Evolutionary conservation across 345 rosid genomes (phyloP), one percentile per base, ranked within the genome.

Genomic region (Lepidium didymum): DNA sequence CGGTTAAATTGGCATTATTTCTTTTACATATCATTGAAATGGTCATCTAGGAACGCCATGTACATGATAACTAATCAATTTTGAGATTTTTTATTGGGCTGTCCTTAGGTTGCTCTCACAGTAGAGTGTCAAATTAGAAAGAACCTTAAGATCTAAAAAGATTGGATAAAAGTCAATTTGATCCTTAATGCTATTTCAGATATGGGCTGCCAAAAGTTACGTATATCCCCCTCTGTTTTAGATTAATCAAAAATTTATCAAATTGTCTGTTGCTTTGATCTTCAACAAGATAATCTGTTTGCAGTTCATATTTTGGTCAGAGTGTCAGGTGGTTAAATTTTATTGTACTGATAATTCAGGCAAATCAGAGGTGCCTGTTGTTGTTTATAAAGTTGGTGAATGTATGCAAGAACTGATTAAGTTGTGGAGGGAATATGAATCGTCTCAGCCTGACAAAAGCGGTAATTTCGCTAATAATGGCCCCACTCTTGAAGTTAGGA

Each of bases 321-420:
- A 62, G 45, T 27, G 18, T 49, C 47, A n/a, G 43, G 23, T 29
- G 40, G 57, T 67, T 52, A 44, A 55, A 67, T 55, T 49, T 51
- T 16, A 64, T 41, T 53, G 13, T 78, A 61, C 72, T 84, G 79
- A 63, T 80, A 68, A 54, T 84, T 62, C 85, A 94, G 96, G 98
- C 38, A 95, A 95, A 84, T 52, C 94, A 38, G 99, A 95, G 84
- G 80, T 89, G 64, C 78, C 91, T 37, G 77, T 83, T 60, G 92
- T 94, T 75, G 83, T 88, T 74, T 95, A 95, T 74, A 95, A 95
- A 85, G 97, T 88, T 74, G 96, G 99, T 37, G 99, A 91, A 83
- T 95, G 98, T 78, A 89, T 91, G 97, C 98, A 87, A 89, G 99
- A 95, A 63, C 78, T 95, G 75, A 79, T 95, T 80, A 91, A 89